Base-by-base conservation (phyloP, 1,284 basidiomycete genomes). In the Chalciporus sp. region DNA sequence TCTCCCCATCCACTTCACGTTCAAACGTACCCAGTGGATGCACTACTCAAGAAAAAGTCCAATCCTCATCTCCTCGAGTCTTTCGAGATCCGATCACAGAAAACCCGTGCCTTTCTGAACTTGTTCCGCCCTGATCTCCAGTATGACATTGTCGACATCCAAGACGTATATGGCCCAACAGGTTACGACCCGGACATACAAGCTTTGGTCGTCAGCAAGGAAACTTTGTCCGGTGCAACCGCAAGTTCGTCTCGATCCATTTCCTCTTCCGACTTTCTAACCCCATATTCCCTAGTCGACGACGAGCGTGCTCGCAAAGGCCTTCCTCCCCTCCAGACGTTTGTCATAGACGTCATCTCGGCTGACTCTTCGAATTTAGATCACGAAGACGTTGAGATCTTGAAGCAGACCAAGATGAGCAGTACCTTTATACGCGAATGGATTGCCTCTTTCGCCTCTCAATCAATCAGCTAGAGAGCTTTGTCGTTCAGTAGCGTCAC, bases 131-230 rank as follows among this genome's bases (percentile, higher is more conserved):
- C 86, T 0, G 75, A 74, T 12, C 72, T 94, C 47, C 70, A 71
- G 42, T 81, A 84, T 61, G 79, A 92, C 44, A 74, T 92, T 43
- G 86, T 88, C 7, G 78, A 88, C 12, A 85, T 96, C 53, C 72
- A 74, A 46, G 94, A 98, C 66, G 86, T 95, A 0, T 94, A 85
- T 61, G 95, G 95, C 1, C 95, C 95, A 4, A 96, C 95, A 0
- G 88, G 81, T 2, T 85, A 80, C 76, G 94, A 97, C 64, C 79
- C 86, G 1, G 80, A 94, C 62, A 84, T 97, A 17, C 89, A 95
- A 60, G 94, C 85, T 4, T 74, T 98, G 11, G 88, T 97, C 7
- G 90, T 96, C 29, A 93, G 90, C 72, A 83, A 82, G 61, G 94
- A 98, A 73, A 97, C 94, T 0, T 61, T 89, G 1, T 71, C 77